Conservation (phyloP, 139 green algal species). For the Chlamydomonas schloesseri region DNA sequence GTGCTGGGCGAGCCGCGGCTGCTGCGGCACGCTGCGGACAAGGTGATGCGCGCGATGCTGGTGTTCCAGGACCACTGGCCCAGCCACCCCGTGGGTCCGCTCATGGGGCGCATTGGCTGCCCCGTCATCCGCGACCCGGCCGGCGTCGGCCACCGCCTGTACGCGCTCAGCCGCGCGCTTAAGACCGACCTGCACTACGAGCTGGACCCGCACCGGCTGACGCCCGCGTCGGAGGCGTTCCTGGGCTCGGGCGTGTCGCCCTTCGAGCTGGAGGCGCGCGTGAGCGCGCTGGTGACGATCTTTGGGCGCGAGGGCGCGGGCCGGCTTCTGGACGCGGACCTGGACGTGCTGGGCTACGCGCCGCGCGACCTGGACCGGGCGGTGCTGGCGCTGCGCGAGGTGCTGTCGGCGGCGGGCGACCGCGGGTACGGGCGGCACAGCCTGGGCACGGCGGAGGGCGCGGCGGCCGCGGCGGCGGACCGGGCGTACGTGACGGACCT, state of each 20-base stretch:
- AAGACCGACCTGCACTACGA: neutral
- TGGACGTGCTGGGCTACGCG: constrained; percentile 9
- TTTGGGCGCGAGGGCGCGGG: constrained; percentile 9
- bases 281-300: constrained; percentile 2
- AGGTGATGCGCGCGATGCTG: constrained; percentile 20
- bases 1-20: constrained; percentile 28
- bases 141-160: neutral
- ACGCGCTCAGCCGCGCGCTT: constrained; percentile 4
- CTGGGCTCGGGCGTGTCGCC: neutral
- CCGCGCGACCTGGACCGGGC: neutral
- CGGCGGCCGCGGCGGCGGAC: constrained; percentile 16
- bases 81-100: neutral
- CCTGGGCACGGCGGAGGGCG: constrained; percentile 19
- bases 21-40: constrained; percentile 24
- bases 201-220: neutral
- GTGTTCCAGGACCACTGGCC: constrained; percentile 34
- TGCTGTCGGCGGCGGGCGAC: constrained; percentile 1
- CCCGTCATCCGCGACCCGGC: constrained; percentile 3
- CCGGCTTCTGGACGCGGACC: constrained; percentile 6
- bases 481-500: constrained; percentile 23
- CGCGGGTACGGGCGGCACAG: neutral
- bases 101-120: constrained; percentile 13
- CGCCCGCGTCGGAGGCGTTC: neutral
- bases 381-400: constrained; percentile 7
- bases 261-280: constrained; percentile 22